A percentile compares a stretch with the other conserved stretches of the same genome.
Conservation (phyloP, 1,284 basidiomycete species). For the Malassezia caprae region DNA sequence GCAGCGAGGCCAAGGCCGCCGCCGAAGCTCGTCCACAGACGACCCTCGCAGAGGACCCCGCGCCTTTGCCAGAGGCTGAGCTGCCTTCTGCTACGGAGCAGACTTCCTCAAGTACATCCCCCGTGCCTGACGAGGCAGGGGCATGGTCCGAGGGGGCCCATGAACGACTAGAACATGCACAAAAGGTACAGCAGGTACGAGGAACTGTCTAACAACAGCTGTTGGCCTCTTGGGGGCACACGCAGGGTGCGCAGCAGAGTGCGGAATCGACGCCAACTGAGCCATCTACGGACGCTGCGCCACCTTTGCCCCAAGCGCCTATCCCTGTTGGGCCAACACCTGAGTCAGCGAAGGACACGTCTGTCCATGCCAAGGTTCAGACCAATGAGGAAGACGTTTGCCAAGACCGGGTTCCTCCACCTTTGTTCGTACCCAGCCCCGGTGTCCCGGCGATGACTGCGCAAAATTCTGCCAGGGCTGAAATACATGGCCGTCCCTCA, state of each 20-base stretch:
- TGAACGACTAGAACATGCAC: conserved; percentile 44
- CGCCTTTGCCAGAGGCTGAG: conserved; percentile 37
- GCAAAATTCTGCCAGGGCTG: background rate
- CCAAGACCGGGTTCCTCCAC: background rate
- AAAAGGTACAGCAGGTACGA: conserved; percentile 39
- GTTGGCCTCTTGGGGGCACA: background rate
- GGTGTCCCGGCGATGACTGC: background rate
- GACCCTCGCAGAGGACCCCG: background rate
- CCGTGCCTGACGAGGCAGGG: background rate
- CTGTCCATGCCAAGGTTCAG: too few relatives aligned
- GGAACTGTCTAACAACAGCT: conserved; percentile 16
- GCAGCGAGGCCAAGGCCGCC: conserved; percentile 26
- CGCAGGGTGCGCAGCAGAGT: background rate
- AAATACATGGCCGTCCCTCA: background rate
- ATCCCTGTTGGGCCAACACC: too few relatives aligned
- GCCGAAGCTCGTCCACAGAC: conserved; percentile 30
- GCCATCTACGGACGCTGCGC: background rate
- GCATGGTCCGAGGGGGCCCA: conserved; percentile 2
- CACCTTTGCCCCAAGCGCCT: background rate
- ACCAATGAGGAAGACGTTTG: background rate
- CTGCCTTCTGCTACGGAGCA: background rate
- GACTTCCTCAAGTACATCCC: background rate
- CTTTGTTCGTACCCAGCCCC: background rate
- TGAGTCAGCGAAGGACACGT: too few relatives aligned
- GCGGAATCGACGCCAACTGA: background rate